phyloP scores from a whole-genome alignment of 352 stramenopile species.

The Halophytophthora batemanensis region DNA sequence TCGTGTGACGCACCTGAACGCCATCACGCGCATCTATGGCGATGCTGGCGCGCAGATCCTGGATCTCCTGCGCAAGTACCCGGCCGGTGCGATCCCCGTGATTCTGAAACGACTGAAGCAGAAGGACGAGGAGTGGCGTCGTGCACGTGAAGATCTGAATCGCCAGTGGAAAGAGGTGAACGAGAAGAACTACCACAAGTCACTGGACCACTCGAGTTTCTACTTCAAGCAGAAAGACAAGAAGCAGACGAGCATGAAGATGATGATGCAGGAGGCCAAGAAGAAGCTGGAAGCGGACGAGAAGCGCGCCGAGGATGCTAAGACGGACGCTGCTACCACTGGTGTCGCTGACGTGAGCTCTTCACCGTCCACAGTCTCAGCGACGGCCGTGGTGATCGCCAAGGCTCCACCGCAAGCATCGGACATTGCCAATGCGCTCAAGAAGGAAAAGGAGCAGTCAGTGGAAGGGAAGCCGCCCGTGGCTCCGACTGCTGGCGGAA shows the following conservation, averaged over 20 bases:
- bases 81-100: constrained; percentile 95
- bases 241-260: constrained; percentile 94
- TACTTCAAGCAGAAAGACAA: constrained; percentile 99
- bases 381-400: constrained; percentile 15
- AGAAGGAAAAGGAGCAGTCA: constrained; percentile 64
- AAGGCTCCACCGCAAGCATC: constrained; percentile 43
- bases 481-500: constrained; percentile 5
- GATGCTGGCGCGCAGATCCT: constrained; percentile 90
- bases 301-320: constrained; percentile 32
- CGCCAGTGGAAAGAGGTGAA: constrained; percentile 97
- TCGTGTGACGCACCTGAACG: constrained; percentile 95
- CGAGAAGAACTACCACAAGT: constrained; percentile 98
- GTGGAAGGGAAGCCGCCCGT: background rate
- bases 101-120: constrained; percentile 98
- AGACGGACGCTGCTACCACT: constrained; percentile 11
- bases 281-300: constrained; percentile 76
- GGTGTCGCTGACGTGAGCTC: background rate
- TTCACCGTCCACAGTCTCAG: constrained; percentile 26
- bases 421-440: constrained; percentile 59
- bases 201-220: constrained; percentile 97
- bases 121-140: constrained; percentile 97
- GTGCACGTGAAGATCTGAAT: constrained; percentile 92
- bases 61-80: constrained; percentile 96
- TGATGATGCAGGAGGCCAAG: constrained; percentile 87
- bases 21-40: constrained; percentile 98